Evolutionary conservation across 2,329 filamentous ascomycete genomes (phyloP).

Genomic region (Aureobasidium sp.): DNA sequence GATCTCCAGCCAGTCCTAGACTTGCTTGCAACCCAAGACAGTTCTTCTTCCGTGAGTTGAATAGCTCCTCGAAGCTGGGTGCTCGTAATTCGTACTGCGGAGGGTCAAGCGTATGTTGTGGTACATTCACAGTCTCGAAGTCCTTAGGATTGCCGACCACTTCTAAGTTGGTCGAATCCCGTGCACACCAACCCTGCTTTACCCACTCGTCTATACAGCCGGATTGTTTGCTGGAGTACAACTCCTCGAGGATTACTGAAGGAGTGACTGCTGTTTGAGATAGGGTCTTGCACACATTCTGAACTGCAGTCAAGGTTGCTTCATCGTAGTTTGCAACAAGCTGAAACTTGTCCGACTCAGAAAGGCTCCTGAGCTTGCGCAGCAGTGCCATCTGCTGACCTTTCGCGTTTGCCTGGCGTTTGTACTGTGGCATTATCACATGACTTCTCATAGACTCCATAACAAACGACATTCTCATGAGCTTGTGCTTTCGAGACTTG

Average conservation of each 20-base stretch:
- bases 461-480: not conserved
- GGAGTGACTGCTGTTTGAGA: not conserved
- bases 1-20: not conserved
- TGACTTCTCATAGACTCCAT: not conserved
- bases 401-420: not conserved
- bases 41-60: too few relatives aligned
- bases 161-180: not conserved
- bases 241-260: not conserved
- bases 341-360: not conserved
- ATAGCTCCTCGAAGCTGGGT: not conserved
- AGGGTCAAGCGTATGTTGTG: too few relatives aligned
- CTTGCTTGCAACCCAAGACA: not conserved
- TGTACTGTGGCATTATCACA: constrained; percentile 3
- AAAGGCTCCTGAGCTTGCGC: not conserved
- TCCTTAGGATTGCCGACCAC: not conserved
- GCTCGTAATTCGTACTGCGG: not conserved
- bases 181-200: constrained; percentile 5
- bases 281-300: not conserved
- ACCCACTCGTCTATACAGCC: not conserved
- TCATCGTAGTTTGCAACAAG: not conserved
- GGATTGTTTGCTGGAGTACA: not conserved
- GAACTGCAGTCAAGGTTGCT: not conserved
- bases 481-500: constrained; percentile 7
- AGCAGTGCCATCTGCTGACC: not conserved
- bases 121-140: too few relatives aligned